Evolutionary conservation across 805 yeast genomes (phyloP).

Genomic region (Suhomyces emberorum): DNA sequence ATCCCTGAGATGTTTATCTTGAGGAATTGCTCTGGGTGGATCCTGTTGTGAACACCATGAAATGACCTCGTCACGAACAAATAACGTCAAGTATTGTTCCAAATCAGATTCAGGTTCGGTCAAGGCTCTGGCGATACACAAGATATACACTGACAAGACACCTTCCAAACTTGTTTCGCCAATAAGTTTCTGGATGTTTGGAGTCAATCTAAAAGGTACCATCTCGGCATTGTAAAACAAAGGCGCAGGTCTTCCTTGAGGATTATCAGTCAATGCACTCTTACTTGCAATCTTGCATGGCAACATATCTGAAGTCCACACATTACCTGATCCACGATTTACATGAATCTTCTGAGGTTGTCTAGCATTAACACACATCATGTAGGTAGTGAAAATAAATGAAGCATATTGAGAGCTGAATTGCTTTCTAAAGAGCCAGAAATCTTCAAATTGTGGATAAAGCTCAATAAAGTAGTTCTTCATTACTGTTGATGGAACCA

Average conservation of each 20-base stretch:
- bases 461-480: slow-evolving; percentile 69
- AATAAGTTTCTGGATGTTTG: slow-evolving; percentile 88
- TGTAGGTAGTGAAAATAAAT: slow-evolving; percentile 85
- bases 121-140: slow-evolving; percentile 82
- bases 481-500: slow-evolving; percentile 82
- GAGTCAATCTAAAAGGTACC: slow-evolving; percentile 95
- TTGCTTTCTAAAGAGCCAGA: slow-evolving; percentile 95
- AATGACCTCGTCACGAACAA: slow-evolving; percentile 92
- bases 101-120: slow-evolving; percentile 90
- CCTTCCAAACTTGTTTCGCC: slow-evolving; percentile 96
- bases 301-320: slow-evolving; percentile 93
- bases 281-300: slow-evolving; percentile 75
- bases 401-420: slow-evolving; percentile 94
- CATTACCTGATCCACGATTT: slow-evolving; percentile 76
- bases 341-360: slow-evolving; percentile 92
- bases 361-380: slow-evolving; percentile 90
- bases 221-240: slow-evolving; percentile 86
- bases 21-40: slow-evolving; percentile 65
- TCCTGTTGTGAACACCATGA: slow-evolving; percentile 92
- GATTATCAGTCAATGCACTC: slow-evolving; percentile 30
- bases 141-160: slow-evolving; percentile 75
- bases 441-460: slow-evolving; percentile 82
- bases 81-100: slow-evolving; percentile 86
- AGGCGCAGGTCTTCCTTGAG: slow-evolving; percentile 61
- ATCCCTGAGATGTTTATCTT: slow-evolving; percentile 79